A percentile compares a stretch with the other conserved stretches of the same genome.
Evolutionary conservation across 2,329 filamentous ascomycete species (phyloP).

Genomic region (Whalleya microplaca): DNA sequence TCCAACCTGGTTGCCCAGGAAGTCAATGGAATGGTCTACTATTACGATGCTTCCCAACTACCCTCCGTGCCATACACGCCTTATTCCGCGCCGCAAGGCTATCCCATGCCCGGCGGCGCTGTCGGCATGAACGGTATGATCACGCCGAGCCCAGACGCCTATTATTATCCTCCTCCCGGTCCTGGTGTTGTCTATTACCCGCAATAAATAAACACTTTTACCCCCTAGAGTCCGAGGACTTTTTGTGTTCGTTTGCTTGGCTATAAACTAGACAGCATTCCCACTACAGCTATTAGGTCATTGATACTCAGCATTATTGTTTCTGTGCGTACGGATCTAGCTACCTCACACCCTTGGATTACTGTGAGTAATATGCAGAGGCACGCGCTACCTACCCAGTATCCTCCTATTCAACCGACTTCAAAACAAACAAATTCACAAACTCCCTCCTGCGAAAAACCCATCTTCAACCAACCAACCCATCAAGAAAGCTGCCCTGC

Average conservation of each 20-base stretch:
- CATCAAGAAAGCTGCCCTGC: not conserved
- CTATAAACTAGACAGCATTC: slow-evolving; percentile 2
- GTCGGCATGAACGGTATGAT: slow-evolving; percentile 82
- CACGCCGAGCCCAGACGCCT: slow-evolving; percentile 68
- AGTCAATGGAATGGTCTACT: slow-evolving; percentile 95
- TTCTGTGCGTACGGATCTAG: slow-evolving; percentile 9
- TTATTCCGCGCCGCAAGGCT: slow-evolving; percentile 56
- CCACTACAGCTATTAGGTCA: not conserved
- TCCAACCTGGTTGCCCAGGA: slow-evolving; percentile 75
- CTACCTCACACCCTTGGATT: slow-evolving; percentile 14
- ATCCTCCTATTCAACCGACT: slow-evolving; percentile 12
- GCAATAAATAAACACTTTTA: slow-evolving; percentile 52
- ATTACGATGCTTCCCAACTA: slow-evolving; percentile 81
- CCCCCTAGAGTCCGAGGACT: slow-evolving; percentile 2
- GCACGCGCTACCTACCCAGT: slow-evolving; percentile 1
- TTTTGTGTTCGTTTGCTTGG: slow-evolving; percentile 13
- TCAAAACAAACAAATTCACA: no score
- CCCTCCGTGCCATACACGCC: slow-evolving; percentile 55
- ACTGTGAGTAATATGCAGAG: slow-evolving; percentile 9
- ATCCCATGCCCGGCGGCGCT: slow-evolving; percentile 44
- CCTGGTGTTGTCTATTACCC: slow-evolving; percentile 64
- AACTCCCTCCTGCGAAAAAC: slow-evolving; percentile 5
- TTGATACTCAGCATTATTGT: slow-evolving; percentile 10
- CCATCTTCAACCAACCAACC: not conserved
- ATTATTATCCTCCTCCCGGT: slow-evolving; percentile 67